Evolutionary conservation across 345 rosid genomes (phyloP).

Genomic region (Streptanthus diversifolius): DNA sequence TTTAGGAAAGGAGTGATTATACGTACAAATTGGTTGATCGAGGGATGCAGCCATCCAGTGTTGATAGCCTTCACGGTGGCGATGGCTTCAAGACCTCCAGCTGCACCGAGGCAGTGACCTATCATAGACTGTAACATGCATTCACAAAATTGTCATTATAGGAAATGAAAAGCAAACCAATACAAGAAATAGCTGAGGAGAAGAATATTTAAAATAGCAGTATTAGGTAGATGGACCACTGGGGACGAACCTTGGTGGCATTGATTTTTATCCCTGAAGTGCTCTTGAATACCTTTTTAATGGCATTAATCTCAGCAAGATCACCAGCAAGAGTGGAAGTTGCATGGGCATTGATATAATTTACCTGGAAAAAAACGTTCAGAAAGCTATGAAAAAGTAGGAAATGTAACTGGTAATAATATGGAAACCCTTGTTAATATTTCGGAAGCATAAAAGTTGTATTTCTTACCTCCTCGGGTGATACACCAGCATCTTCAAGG

Average conservation of each 20-base stretch:
- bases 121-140: constrained; percentile 74
- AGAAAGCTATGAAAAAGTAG: neutral
- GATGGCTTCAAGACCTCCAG: constrained; percentile 97
- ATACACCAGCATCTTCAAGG: constrained; percentile 98
- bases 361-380: constrained; percentile 51
- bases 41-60: constrained; percentile 97
- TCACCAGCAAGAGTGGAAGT: constrained; percentile 98
- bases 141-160: neutral
- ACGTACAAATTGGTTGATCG: constrained; percentile 91
- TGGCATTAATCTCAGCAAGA: constrained; percentile 96
- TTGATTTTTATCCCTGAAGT: constrained; percentile 85
- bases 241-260: constrained; percentile 75
- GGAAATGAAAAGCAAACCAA: neutral
- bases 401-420: neutral
- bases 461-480: constrained; percentile 79
- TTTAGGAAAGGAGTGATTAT: neutral
- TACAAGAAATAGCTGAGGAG: neutral
- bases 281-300: constrained; percentile 86
- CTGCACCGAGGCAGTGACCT: constrained; percentile 99
- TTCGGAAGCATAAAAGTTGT: neutral
- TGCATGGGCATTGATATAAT: constrained; percentile 96
- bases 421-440: neutral
- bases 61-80: constrained; percentile 83
- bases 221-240: neutral
- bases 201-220: neutral